Base-by-base conservation (phyloP, 2,329 filamentous ascomycete species). In the Colletotrichum nymphaeae region DNA sequence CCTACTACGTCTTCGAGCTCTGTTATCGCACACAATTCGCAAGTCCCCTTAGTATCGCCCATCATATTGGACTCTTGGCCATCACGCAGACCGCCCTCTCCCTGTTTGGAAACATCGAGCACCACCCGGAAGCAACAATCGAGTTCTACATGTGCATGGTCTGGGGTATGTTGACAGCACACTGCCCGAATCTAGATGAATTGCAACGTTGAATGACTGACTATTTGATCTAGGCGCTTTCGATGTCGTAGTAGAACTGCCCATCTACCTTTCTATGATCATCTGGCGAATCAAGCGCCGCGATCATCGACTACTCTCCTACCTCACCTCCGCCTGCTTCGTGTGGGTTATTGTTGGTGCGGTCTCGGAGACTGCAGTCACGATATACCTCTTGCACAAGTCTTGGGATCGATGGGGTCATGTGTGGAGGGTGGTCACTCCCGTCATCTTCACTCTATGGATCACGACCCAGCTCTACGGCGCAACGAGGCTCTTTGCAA, bases 1-100 rank as follows among this genome's bases (percentile, higher is more conserved):
- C 65, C 7, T 76, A 76, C 60, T 76, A 76, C 49, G 66, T 75
- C 12, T 76, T 76, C 56, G 75, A 76, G 53, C 64, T 76, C 4
- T 72, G 64, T 26, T 76, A 64, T 26, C 74, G 75, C 57, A 68
- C 72, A 14, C 58, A 64, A 11, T 76, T 75, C 30, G 73, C 75
- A 19, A 75, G 74, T n/a, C 52, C 68, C 3, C 67, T 76, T 4
- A 72, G 66, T 24, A 69, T 76, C 14, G 75, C 75, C 4, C 75
- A 76, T 22, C 75, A 76, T 5, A 69, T 76, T 22, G 75, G 75
- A 1, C 70, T 76, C 1, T 26, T 76, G 35, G 63, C 73, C 56
- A 69, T 75, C 26, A 67, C 72, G 5, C 75, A 76, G 55, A 75
- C 69, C 1, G 69, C 75, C 1, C 46, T 74, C 5, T 66, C 69